Base-by-base conservation (phyloP, 495 filamentous ascomycete genomes). In the Penicillium turbatum region DNA sequence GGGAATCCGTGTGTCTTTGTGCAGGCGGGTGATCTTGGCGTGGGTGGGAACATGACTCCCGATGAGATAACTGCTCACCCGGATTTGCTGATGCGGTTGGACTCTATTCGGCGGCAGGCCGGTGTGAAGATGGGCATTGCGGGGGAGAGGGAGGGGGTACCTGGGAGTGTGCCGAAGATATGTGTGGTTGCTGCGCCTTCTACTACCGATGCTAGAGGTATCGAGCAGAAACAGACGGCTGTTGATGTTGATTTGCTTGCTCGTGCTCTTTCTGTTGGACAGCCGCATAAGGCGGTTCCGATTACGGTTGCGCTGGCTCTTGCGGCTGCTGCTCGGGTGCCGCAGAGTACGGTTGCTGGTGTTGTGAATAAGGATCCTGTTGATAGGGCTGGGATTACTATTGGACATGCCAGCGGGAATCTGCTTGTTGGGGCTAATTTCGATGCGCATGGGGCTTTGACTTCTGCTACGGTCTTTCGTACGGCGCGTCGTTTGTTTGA, bases 1-100 rank as follows among this genome's bases (percentile, higher is more conserved):
- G 80, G 77, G 1, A 89, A 88, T 54, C 87, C 86, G 0, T 81
- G 82, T 31, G 77, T 86, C 4, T 89, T 89, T 61, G 71, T 89
- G 0, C 67, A 67, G 7, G 80, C 79, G 2, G 58, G 57, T 1
- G 79, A 82, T 56, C 59, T 88, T 0, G 78, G 70, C 5, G 59
- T 86, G 0, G 51, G 65, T 1, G 72, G 75, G 8, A 73, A 75
- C 2, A 62, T 86, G 19, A 71, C 75, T 4, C 83, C 84, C 0
- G 71, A 80, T 45, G 71, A 71, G 2, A 74, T 87, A 42, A 72
- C 78, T 13, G 66, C 66, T 1, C 62, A 83, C 39, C 53, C 72
- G 1, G 56, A 55, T 34, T 57, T 87, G 2, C 74, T 85, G 16
- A 54, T 15, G 0, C 73, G 69, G 2, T 72, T 91, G 11, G 84